Base-by-base conservation (phyloP, 2,329 filamentous ascomycete species). In the Paradendryphiella salina region DNA sequence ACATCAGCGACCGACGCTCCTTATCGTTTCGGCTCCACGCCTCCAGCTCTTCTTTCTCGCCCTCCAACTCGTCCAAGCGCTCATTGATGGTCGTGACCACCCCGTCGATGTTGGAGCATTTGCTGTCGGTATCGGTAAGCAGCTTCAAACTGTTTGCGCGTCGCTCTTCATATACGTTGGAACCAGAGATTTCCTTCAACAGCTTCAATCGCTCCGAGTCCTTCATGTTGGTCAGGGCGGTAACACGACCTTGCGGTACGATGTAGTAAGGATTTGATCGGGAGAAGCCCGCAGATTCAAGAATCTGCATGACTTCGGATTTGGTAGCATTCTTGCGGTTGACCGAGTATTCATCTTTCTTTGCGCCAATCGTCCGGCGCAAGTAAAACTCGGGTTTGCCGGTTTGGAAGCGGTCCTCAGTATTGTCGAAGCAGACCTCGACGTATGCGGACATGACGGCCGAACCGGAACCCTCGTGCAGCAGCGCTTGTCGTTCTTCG, bases 401-500 rank as follows among this genome's bases (percentile, higher is more conserved):
- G 8, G 91, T 96, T 29, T 91, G 91, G 68, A 99, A 97, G 64
- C 94, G 89, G 64, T 95, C 90, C 72, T 99, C 93, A 65, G 84
- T 89, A 72, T 99, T 99, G 81, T 99, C 94, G 74, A 99, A 99
- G 61, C 96, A 96, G 66, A 99, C 90, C 76, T 99, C 94, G 52
- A 99, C 95, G 66, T 97, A 99, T n/a, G 94, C 95, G 39, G 92
- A 96, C 90, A 96, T 96, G 66, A 99, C 93, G 13, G 94, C 94
- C 3, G 93, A 96, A 29, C 94, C 95, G 3, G 94, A 96, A 33
- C 95, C 95, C 80, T 99, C 95, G 73, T 99, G 94, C n/a, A 99
- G 83, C 29, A 99, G 83, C 23, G 90, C 91, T 75, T 96, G 91
- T 54, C 94, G 90, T 79, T 99, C 93, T 73, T 99, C 94, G 65